Evolutionary conservation across 75 land plant genomes (phyloP), one percentile per base, ranked within the genome.

Genomic region (Selaginella moellendorffii): DNA sequence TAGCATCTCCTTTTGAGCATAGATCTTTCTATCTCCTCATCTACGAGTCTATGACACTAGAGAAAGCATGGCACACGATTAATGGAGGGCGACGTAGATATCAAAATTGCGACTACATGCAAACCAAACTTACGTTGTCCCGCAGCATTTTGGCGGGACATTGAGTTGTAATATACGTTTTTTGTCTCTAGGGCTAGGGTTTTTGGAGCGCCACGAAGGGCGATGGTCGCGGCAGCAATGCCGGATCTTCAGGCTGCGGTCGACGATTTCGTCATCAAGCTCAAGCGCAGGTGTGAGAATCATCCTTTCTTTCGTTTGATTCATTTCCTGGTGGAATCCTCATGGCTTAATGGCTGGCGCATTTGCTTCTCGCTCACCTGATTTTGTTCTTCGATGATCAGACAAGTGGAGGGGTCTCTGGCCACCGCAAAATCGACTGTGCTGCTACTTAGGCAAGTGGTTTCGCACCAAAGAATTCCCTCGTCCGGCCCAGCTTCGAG

Each of bases 331-430:
- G 1, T 30, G 46, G 8, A 54, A 19, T 42, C 31, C 14, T 0
- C 20, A 25, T 25, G 52, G 62, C 8, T 21, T 36, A 28, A 30
- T 17, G 46, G 0, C 69, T 26, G 29, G 12, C 0, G n/a, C 56
- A 63, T 5, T 29, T 20, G 20, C 53, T 1, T 21, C 21, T 10
- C 22, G 31, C 29, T 30, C 2, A 20, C 8, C 2, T 64, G 65
- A 28, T 30, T 46, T 46, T 10, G 51, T 18, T 10, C 18, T 46
- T 46, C 18, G 51, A 10, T 46, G 29, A 25, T 51, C 83, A 95
- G 99, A 52, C 85, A 90, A 71, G 79, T 89, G 46, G 99, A 90
- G 76, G 99, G 99, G 19, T 95, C 99, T 14, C 79, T 81, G 29
- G 85, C 84, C 17, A 82, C 80, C 9, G 87, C 99, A 54, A 85